Evolutionary conservation across 2,329 filamentous ascomycete species (phyloP).

Genomic region (Sporothrix brunneoviolacea): DNA sequence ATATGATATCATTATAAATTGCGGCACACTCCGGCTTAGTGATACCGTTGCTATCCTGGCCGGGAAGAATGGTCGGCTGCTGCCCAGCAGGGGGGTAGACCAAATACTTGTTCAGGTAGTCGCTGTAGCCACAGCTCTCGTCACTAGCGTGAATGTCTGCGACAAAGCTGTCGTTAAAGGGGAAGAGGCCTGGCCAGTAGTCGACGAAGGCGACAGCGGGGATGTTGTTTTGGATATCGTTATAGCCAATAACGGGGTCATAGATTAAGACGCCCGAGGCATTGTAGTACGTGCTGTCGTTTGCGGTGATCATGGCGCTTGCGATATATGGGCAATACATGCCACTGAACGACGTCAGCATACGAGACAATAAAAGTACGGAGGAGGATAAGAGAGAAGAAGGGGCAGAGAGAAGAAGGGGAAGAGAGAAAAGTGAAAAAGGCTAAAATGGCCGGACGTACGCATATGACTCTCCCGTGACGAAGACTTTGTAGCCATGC

Average conservation of each 20-base stretch:
- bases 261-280: slow-evolving; percentile 65
- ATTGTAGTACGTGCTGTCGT: slow-evolving; percentile 62
- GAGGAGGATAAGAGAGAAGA: too few relatives aligned
- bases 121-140: slow-evolving; percentile 55
- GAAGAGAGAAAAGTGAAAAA: too few relatives aligned
- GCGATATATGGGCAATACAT: slow-evolving; percentile 65
- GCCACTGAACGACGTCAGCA: slow-evolving; percentile 36
- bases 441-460: slow-evolving; percentile 13
- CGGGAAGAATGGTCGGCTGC: slow-evolving; percentile 45
- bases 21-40: slow-evolving; percentile 44
- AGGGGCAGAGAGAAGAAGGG: too few relatives aligned
- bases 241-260: slow-evolving; percentile 57
- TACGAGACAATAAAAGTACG: too few relatives aligned
- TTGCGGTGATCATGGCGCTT: slow-evolving; percentile 61
- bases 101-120: slow-evolving; percentile 54
- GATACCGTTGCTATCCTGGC: slow-evolving; percentile 30
- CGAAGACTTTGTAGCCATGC: slow-evolving; percentile 61
- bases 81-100: slow-evolving; percentile 61
- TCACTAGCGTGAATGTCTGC: slow-evolving; percentile 44
- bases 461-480: slow-evolving; percentile 67
- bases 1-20: slow-evolving; percentile 49
- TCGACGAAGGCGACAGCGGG: slow-evolving; percentile 54
- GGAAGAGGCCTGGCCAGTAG: slow-evolving; percentile 53
- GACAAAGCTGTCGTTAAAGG: slow-evolving; percentile 54
- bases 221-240: slow-evolving; percentile 37